Evolutionary conservation across 352 stramenopile species (phyloP).

Genomic region (Pythium insidiosum): DNA sequence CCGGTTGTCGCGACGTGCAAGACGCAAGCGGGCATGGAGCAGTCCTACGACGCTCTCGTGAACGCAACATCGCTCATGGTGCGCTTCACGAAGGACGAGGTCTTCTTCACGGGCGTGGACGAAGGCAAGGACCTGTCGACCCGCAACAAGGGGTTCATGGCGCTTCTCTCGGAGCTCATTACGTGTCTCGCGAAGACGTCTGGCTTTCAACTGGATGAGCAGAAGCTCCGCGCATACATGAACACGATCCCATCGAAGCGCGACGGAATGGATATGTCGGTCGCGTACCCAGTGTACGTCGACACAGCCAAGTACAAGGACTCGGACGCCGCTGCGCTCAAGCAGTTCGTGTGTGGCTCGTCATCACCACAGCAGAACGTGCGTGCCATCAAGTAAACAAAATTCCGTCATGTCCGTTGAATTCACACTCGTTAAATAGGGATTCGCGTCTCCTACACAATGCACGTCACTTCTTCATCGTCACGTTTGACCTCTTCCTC

Average conservation of each 20-base stretch:
- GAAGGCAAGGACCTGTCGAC: conserved; percentile 14
- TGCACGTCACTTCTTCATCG: too few relatives aligned
- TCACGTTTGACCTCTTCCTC: too few relatives aligned
- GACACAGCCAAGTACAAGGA: conserved; percentile 38
- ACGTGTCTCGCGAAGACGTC: conserved; percentile 15
- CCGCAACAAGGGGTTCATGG: conserved; percentile 21
- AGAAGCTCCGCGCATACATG: conserved; percentile 44
- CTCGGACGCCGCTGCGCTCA: conserved; percentile 26
- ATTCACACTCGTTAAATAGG: too few relatives aligned
- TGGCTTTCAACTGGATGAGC: conserved; percentile 21
- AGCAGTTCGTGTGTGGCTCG: conserved; percentile 10
- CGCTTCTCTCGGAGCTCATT: conserved; percentile 32
- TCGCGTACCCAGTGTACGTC: conserved; percentile 37
- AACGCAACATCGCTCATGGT: conserved; percentile 46
- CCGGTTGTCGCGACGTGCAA: conserved; percentile 23
- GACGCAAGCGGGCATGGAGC: not conserved
- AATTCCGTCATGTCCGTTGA: too few relatives aligned
- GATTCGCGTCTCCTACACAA: too few relatives aligned
- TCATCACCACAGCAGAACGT: not conserved
- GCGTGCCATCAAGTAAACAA: too few relatives aligned
- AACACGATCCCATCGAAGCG: conserved; percentile 43
- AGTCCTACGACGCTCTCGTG: conserved; percentile 25
- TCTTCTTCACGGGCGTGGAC: conserved; percentile 38
- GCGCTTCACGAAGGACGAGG: conserved; percentile 63
- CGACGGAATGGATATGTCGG: conserved; percentile 42